Conservation (phyloP, 495 filamentous ascomycete genomes). For the Sporormia fimetaria region DNA sequence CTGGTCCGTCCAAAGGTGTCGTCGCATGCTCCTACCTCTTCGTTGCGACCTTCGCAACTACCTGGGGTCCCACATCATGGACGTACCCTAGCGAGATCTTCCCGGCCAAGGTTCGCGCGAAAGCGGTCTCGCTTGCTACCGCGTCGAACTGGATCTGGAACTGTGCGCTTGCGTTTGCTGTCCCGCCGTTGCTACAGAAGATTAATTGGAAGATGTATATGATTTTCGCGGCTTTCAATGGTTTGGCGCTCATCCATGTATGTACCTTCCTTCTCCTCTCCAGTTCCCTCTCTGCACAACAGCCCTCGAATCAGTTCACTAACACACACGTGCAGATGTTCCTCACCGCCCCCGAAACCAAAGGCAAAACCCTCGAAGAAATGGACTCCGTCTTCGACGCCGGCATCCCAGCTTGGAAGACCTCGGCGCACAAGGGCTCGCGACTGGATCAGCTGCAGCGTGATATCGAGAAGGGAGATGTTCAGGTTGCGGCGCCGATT, state of each 20-base stretch:
- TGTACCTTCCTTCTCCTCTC: not conserved
- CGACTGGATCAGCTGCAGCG: slow-evolving; percentile 25
- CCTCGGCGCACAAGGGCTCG: slow-evolving; percentile 13
- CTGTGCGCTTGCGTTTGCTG: slow-evolving; percentile 38
- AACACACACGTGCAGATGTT: slow-evolving; percentile 34
- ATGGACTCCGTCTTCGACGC: slow-evolving; percentile 32
- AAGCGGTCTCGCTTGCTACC: slow-evolving; percentile 53
- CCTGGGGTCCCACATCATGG: slow-evolving; percentile 50
- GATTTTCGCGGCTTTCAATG: slow-evolving; percentile 41
- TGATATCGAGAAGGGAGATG: slow-evolving; percentile 28
- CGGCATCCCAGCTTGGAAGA: slow-evolving; percentile 29
- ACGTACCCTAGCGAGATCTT: slow-evolving; percentile 58
- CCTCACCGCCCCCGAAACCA: slow-evolving; percentile 46
- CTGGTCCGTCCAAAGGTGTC: slow-evolving; percentile 37
- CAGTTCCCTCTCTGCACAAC: too few relatives aligned
- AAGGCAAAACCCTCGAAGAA: slow-evolving; percentile 36
- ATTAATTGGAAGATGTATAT: slow-evolving; percentile 49
- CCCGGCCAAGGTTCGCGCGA: slow-evolving; percentile 53
- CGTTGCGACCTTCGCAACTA: slow-evolving; percentile 50
- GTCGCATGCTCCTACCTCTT: slow-evolving; percentile 57
- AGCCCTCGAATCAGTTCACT: too few relatives aligned
- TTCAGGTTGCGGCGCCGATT: slow-evolving; percentile 22
- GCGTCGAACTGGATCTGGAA: slow-evolving; percentile 53
- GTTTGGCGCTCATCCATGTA: slow-evolving; percentile 43
- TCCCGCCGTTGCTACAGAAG: slow-evolving; percentile 41